These are phyloP conservation scores for Oryza australiensis DNA, from an alignment of 176 grass and related monocot species.

Conservation along the genomic window DNA sequence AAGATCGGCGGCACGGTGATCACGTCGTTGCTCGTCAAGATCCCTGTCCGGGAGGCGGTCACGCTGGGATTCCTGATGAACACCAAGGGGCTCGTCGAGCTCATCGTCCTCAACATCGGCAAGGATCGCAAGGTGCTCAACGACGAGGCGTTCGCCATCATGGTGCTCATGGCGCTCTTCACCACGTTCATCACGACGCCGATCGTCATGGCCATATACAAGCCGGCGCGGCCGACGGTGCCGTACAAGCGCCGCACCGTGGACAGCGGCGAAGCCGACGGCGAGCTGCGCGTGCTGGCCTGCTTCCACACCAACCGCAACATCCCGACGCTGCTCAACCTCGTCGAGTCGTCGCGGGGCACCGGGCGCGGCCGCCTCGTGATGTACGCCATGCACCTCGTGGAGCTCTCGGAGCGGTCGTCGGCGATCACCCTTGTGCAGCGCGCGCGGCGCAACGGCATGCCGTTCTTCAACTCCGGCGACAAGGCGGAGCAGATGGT, in stretches of 20 bases:
- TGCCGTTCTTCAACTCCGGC: slow-evolving; percentile 59
- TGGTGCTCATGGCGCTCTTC: slow-evolving; percentile 85
- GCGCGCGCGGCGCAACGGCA: slow-evolving; percentile 50
- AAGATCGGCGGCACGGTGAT: slow-evolving; percentile 69
- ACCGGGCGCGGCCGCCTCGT: slow-evolving; percentile 34
- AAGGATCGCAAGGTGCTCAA: slow-evolving; percentile 72
- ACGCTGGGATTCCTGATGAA: slow-evolving; percentile 76
- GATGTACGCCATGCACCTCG: slow-evolving; percentile 80
- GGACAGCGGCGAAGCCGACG: slow-evolving; percentile 20
- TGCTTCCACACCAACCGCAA: slow-evolving; percentile 73
- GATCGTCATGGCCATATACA: slow-evolving; percentile 78
- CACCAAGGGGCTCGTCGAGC: slow-evolving; percentile 84
- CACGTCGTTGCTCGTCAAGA: slow-evolving; percentile 35
- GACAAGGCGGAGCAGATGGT: slow-evolving; percentile 45
- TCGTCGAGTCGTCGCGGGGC: slow-evolving; percentile 72
- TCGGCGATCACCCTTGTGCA: slow-evolving; percentile 79
- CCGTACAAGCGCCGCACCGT: slow-evolving; percentile 74
- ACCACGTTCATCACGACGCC: slow-evolving; percentile 84
- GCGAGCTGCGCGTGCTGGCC: slow-evolving; percentile 70
- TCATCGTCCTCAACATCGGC: slow-evolving; percentile 84
- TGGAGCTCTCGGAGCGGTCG: slow-evolving; percentile 75
- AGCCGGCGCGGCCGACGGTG: slow-evolving; percentile 48
- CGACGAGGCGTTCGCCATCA: slow-evolving; percentile 71
- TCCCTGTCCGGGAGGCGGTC: slow-evolving; percentile 52
- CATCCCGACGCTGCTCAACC: slow-evolving; percentile 71